Percentiles rank a stretch among this genome's conserved stretches.
Evolutionary conservation across 352 stramenopile genomes (phyloP).

Genomic region (Pythium coloratum): DNA sequence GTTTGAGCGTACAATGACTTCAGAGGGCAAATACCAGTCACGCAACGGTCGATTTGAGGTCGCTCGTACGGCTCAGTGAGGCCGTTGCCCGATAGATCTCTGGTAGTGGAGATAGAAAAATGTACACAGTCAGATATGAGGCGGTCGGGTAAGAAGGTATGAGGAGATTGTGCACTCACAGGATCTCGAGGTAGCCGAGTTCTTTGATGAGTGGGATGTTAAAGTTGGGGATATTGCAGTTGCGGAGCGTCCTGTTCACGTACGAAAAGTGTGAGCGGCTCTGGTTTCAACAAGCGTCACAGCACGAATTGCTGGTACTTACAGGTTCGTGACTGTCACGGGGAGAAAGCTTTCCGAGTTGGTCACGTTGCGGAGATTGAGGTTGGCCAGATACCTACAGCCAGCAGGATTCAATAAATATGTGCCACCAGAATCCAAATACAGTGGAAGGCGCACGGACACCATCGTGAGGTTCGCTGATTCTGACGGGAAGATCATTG

Average conservation of each 20-base stretch:
- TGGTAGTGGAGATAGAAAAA: background rate
- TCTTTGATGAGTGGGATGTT: slow-evolving; percentile 13
- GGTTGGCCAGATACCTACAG: background rate
- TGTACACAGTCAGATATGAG: too few relatives aligned
- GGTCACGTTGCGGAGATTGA: background rate
- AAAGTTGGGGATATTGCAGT: slow-evolving; percentile 11
- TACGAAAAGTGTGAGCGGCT: background rate
- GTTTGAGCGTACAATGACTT: slow-evolving; percentile 8
- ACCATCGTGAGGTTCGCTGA: slow-evolving; percentile 8
- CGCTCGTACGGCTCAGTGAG: slow-evolving; percentile 15
- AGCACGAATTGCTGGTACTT: background rate
- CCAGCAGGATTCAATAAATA: background rate
- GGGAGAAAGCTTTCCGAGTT: background rate
- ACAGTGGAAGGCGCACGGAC: background rate
- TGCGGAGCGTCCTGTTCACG: slow-evolving; percentile 3
- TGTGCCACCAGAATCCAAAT: too few relatives aligned
- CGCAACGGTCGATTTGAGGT: slow-evolving; percentile 8
- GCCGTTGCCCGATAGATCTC: slow-evolving; percentile 9
- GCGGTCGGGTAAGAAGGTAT: too few relatives aligned
- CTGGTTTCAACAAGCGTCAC: background rate
- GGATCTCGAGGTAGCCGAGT: slow-evolving; percentile 8
- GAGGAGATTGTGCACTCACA: slow-evolving; percentile 1
- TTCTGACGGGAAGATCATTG: background rate
- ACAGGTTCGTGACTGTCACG: background rate
- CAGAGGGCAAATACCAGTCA: slow-evolving; percentile 14